Base-by-base conservation (phyloP, 106 monocot genomes). In the Ottelia alismoides region DNA sequence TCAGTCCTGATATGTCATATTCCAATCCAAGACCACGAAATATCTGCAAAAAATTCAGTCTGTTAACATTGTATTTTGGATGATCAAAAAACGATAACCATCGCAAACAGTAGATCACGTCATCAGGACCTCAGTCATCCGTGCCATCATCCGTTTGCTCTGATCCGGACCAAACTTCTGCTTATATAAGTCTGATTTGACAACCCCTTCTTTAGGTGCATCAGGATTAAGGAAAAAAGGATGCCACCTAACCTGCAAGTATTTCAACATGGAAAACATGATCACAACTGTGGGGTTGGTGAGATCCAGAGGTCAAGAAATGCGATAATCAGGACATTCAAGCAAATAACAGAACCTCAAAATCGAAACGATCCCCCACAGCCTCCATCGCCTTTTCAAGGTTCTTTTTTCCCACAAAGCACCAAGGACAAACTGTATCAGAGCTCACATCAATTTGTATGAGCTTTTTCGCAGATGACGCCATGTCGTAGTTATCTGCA, bases 381-480 rank as follows among this genome's bases (percentile, higher is more conserved):
- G 72, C 28, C n/a, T 78, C 70, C 27, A 88, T 94, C n/a, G 94
- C 94, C 57, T 81, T 94, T n/a, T 84, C 78, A 53, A 94, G 94
- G 63, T 94, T 88, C 52, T 65, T 62, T 70, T 84, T 88, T 18
- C 94, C 94, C 49, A 94, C 83, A 69, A 94, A 88, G 47, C 94
- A 94, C 88, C 88, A 94, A 11, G 88, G 88, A 49, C 94, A 94
- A 21, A 84, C 88, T 20, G 78, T 84, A 67, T 94, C 94, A 3
- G 83, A 84, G 58, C 72, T 78, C 18, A 94, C 64, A 69, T 94
- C 94, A 9, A 94, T 84, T 60, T 74, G 69, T 48, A 94, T 77
- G 32, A 78, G 62, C 63, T 73, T 81, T 69, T 88, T 92, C n/a
- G n/a, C n/a, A n/a, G n/a, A n/a, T n/a, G n/a, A n/a, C n/a, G n/a